Conservation (phyloP, 768 basidiomycete species). For the Favolaschia claudopus region DNA sequence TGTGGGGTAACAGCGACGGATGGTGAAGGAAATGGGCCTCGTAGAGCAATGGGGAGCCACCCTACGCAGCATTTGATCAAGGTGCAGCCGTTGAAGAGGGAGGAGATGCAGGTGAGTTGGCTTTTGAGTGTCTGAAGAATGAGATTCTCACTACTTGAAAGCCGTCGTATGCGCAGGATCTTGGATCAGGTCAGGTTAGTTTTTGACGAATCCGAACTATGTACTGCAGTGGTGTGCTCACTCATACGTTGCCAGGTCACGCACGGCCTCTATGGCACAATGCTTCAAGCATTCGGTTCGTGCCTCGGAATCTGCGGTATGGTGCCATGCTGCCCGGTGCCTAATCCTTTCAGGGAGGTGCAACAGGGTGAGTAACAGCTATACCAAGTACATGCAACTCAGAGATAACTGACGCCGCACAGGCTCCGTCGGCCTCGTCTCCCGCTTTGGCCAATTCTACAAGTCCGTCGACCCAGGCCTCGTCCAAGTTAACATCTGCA, state of each 20-base stretch:
- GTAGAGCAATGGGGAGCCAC: background rate
- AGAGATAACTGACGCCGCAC: constrained; percentile 13
- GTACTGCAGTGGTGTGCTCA: background rate
- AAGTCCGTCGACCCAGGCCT: constrained; percentile 94
- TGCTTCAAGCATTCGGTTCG: constrained; percentile 74
- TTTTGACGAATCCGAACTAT: background rate
- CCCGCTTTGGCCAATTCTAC: constrained; percentile 96
- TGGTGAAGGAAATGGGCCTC: background rate
- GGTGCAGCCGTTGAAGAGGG: constrained; percentile 86
- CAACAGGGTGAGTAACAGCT: constrained; percentile 71
- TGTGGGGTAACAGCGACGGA: background rate
- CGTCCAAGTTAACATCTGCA: constrained; percentile 93
- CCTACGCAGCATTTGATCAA: constrained; percentile 63
- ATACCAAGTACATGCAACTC: background rate
- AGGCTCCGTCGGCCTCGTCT: constrained; percentile 91
- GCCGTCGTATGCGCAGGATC: constrained; percentile 93
- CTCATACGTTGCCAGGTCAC: constrained; percentile 57
- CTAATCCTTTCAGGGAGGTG: constrained; percentile 88
- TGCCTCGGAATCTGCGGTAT: constrained; percentile 76
- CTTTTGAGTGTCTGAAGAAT: background rate
- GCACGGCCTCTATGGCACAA: constrained; percentile 87
- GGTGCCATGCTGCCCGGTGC: constrained; percentile 83
- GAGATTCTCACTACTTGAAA: constrained; percentile 40
- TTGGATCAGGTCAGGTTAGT: constrained; percentile 69
- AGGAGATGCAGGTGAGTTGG: constrained; percentile 81